Percentiles rank a stretch among this genome's conserved stretches.
phyloP scores from a whole-genome alignment of 257 asterid species.

The Buddleja alternifolia region DNA sequence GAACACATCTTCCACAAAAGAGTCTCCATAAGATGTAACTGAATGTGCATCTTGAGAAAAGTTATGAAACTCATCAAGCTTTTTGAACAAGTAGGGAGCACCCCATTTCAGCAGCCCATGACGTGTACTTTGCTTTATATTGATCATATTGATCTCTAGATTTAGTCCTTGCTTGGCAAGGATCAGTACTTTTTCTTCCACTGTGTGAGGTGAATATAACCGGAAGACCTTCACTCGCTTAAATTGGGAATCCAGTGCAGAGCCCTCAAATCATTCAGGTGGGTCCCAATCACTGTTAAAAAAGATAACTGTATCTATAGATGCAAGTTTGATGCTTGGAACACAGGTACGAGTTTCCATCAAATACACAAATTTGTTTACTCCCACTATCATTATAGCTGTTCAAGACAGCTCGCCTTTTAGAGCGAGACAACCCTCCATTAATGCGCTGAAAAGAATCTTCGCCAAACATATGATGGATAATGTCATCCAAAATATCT shows the following conservation, averaged over 20 bases:
- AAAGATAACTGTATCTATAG: constrained; percentile 49
- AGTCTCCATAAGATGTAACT: too few relatives aligned
- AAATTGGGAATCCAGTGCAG: constrained; percentile 52
- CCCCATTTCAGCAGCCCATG: constrained; percentile 62
- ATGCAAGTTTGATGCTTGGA: constrained; percentile 46
- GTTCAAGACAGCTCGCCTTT: constrained; percentile 35
- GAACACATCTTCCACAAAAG: constrained; percentile 54
- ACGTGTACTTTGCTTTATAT: constrained; percentile 40
- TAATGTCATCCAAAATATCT: constrained; percentile 62
- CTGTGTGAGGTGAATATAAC: constrained; percentile 52
- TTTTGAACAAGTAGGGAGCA: constrained; percentile 47
- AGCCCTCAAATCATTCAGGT: constrained; percentile 55
- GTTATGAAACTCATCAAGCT: constrained; percentile 42
- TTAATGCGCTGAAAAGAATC: constrained; percentile 52
- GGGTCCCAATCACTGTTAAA: constrained; percentile 80
- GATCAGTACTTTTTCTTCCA: constrained; percentile 64
- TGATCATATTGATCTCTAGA: constrained; percentile 37
- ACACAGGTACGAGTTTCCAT: constrained; percentile 62
- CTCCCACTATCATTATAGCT: constrained; percentile 43
- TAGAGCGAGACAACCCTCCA: constrained; percentile 30
- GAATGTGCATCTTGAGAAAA: constrained; percentile 18
- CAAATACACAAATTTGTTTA: constrained; percentile 49
- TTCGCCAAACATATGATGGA: constrained; percentile 49
- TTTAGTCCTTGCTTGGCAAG: constrained; percentile 58
- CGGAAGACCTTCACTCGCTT: constrained; percentile 64